phyloP scores from a whole-genome alignment of 2,329 filamentous ascomycete genomes.

The Cylindrodendrum hubeiense region DNA sequence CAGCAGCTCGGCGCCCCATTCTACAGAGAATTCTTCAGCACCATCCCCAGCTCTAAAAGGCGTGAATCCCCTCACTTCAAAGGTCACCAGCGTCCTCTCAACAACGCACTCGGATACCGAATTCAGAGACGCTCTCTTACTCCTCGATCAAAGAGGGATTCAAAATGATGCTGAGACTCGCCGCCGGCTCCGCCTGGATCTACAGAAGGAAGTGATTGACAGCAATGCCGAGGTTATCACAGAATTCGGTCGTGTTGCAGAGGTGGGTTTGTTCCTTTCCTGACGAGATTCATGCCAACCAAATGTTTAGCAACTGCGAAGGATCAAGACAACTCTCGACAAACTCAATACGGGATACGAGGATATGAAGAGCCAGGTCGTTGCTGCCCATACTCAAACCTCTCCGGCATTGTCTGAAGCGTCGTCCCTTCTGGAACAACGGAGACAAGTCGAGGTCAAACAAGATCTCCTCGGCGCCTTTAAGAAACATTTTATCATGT shows the following conservation, averaged over 20 bases:
- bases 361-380: conserved; percentile 83
- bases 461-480: conserved; percentile 84
- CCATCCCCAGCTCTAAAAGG: conserved; percentile 67
- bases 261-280: conserved; percentile 67
- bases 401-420: conserved; percentile 83
- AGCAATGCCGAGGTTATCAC: conserved; percentile 90
- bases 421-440: conserved; percentile 77
- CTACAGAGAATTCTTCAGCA: conserved; percentile 86
- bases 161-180: conserved; percentile 83
- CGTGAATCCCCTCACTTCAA: conserved; percentile 79
- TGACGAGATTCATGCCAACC: conserved; percentile 40
- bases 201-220: conserved; percentile 93
- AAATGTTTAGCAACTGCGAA: conserved; percentile 79
- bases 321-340: conserved; percentile 83
- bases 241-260: conserved; percentile 90
- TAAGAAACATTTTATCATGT: conserved; percentile 84
- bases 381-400: conserved; percentile 80
- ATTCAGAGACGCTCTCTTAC: conserved; percentile 84
- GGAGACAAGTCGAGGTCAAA: conserved; percentile 81
- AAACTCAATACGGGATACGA: conserved; percentile 84
- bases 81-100: conserved; percentile 87
- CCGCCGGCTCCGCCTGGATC: conserved; percentile 81
- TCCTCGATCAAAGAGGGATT: conserved; percentile 79
- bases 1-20: conserved; percentile 68
- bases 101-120: conserved; percentile 93